These are phyloP conservation scores for Glebionis coronaria DNA, from an alignment of 129 eudicot species.

Conservation along the genomic window DNA sequence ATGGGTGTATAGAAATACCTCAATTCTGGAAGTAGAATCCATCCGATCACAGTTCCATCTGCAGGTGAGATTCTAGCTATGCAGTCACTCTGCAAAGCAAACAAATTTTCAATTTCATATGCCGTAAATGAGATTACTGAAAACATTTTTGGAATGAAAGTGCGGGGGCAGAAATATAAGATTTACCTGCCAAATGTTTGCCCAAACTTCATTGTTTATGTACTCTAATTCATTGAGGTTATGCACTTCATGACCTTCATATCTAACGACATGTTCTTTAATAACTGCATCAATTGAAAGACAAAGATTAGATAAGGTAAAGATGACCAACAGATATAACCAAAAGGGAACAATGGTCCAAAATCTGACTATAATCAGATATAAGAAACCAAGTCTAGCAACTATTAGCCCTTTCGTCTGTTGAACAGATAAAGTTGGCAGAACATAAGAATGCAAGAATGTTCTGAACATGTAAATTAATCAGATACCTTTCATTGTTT, in stretches of 20 bases:
- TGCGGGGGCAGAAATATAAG: background rate
- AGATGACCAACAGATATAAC: background rate
- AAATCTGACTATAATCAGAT: no score
- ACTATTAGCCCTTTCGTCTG: no score
- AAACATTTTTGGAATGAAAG: background rate
- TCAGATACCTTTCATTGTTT: constrained; percentile 58
- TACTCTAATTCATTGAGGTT: constrained; percentile 87
- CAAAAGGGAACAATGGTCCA: no score
- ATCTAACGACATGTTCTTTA: constrained; percentile 49
- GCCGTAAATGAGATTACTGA: background rate
- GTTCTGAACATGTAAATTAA: constrained; percentile 1
- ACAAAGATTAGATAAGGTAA: constrained; percentile 1
- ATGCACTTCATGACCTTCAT: constrained; percentile 63
- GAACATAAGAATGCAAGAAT: no score
- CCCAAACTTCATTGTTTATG: constrained; percentile 84
- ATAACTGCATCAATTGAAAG: constrained; percentile 40
- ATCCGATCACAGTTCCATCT: constrained; percentile 59
- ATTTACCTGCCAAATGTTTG: constrained; percentile 85
- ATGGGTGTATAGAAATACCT: constrained; percentile 34
- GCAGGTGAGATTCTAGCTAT: constrained; percentile 78
- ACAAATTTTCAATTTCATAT: constrained; percentile 4
- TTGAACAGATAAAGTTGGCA: no score
- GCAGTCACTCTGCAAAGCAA: constrained; percentile 69
- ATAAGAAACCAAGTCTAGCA: no score
- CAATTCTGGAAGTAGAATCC: constrained; percentile 82